phyloP scores from a whole-genome alignment of 2,329 filamentous ascomycete species.

The Rhytidhysteron rufulum region DNA sequence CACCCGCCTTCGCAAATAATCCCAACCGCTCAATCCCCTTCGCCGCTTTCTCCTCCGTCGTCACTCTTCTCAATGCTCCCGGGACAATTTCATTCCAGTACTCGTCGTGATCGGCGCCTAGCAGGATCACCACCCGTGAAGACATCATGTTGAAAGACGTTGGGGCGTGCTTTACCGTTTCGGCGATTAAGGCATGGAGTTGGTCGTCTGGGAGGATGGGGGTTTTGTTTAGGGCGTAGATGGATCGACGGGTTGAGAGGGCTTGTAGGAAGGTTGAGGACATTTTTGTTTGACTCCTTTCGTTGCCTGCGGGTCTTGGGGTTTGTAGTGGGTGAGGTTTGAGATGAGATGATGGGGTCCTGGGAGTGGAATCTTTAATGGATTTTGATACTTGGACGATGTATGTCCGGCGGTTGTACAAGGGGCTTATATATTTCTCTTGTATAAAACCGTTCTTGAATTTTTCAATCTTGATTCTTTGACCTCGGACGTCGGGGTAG shows the following conservation, averaged over 20 bases:
- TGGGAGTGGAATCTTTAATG: no score
- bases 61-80: neutral
- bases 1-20: neutral
- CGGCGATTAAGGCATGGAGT: slow-evolving; percentile 56
- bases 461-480: no score
- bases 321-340: no score
- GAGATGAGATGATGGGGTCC: neutral
- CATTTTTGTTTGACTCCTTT: neutral
- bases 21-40: neutral
- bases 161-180: slow-evolving; percentile 62
- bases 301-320: no score
- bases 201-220: slow-evolving; percentile 51
- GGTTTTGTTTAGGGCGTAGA: slow-evolving; percentile 61
- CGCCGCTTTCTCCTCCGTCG: slow-evolving; percentile 15
- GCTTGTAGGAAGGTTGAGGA: slow-evolving; percentile 51
- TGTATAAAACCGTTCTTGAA: no score
- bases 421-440: no score
- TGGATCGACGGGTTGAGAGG: slow-evolving; percentile 60
- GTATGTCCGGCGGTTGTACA: no score
- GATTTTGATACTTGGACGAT: no score
- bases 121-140: slow-evolving; percentile 68
- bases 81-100: slow-evolving; percentile 66
- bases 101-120: slow-evolving; percentile 74
- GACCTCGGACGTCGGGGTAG: no score
- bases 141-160: slow-evolving; percentile 81